Percentiles rank a stretch among this genome's conserved stretches.
Conservation (phyloP, 2,329 filamentous ascomycete species). For the Pestalotiopsis sp. region DNA sequence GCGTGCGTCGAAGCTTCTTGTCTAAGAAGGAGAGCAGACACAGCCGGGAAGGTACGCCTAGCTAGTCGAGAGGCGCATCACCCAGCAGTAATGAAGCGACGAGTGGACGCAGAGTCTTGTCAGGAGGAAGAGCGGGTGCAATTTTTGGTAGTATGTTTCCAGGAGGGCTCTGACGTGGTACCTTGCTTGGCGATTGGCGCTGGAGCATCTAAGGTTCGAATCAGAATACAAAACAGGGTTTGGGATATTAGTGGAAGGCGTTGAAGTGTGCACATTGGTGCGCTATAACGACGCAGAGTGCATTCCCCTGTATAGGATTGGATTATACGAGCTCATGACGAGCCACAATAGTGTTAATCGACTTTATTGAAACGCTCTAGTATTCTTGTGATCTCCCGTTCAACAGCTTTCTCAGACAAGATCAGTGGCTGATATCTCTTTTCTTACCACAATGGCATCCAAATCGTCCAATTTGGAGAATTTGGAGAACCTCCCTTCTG, state of each 20-base stretch:
- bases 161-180: background rate
- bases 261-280: background rate
- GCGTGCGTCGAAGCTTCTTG: slow-evolving; percentile 57
- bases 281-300: background rate
- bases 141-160: slow-evolving; percentile 1
- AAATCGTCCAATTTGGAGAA: slow-evolving; percentile 1
- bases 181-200: background rate
- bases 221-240: background rate
- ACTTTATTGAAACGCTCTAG: too few relatives aligned
- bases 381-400: background rate
- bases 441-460: background rate
- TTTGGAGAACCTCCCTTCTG: slow-evolving; percentile 8
- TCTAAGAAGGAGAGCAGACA: slow-evolving; percentile 49
- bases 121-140: background rate
- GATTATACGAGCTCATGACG: background rate
- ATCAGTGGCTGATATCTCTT: slow-evolving; percentile 4
- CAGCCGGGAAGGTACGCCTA: slow-evolving; percentile 48
- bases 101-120: background rate
- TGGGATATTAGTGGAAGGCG: background rate
- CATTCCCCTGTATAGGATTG: background rate
- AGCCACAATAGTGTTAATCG: too few relatives aligned
- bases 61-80: slow-evolving; percentile 17
- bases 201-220: background rate
- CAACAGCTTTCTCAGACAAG: background rate
- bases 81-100: background rate